Percentiles rank a stretch among this genome's conserved stretches.
Evolutionary conservation across 75 land plant genomes (phyloP).

Genomic region (Pinus tabuliformis): DNA sequence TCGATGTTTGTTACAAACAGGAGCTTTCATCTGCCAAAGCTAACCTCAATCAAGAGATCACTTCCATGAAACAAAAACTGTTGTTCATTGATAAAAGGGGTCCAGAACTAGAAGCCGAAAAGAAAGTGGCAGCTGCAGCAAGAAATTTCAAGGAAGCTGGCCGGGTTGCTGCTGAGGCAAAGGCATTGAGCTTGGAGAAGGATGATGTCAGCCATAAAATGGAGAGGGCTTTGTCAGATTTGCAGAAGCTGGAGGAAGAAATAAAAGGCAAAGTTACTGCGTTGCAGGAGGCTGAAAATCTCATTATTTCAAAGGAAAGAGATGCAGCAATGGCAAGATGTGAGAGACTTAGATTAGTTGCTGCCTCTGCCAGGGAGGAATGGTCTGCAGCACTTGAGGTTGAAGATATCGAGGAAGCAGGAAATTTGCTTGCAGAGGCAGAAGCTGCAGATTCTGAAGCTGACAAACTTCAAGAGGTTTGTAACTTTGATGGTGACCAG

Average conservation of each 20-base stretch:
- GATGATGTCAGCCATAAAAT: conserved; percentile 34
- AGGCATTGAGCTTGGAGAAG: conserved; percentile 49
- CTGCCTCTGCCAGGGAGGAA: conserved; percentile 72
- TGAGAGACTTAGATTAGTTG: conserved; percentile 58
- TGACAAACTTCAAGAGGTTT: conserved; percentile 38
- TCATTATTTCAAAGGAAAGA: conserved; percentile 51
- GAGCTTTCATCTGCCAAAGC: conserved; percentile 58
- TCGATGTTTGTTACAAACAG: conserved; percentile 25
- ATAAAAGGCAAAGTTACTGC: conserved; percentile 23
- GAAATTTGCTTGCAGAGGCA: conserved; percentile 59
- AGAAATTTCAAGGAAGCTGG: conserved; percentile 93
- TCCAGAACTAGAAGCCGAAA: conserved; percentile 85
- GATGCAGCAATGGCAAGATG: conserved; percentile 62
- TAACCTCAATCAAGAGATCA: conserved; percentile 58
- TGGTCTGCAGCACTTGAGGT: conserved; percentile 62
- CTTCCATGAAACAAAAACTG: conserved; percentile 54
- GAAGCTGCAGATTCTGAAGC: conserved; percentile 74
- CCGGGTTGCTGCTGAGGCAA: conserved; percentile 76
- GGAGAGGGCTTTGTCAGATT: conserved; percentile 28
- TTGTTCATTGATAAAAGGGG: conserved; percentile 61
- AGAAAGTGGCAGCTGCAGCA: conserved; percentile 81
- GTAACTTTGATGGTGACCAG: conserved; percentile 24
- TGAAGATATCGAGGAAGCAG: conserved; percentile 71
- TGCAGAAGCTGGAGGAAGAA: conserved; percentile 48
- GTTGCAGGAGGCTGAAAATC: conserved; percentile 47